phyloP scores from a whole-genome alignment of 2,329 filamentous ascomycete genomes.

The Aspergillus calidoustus region DNA sequence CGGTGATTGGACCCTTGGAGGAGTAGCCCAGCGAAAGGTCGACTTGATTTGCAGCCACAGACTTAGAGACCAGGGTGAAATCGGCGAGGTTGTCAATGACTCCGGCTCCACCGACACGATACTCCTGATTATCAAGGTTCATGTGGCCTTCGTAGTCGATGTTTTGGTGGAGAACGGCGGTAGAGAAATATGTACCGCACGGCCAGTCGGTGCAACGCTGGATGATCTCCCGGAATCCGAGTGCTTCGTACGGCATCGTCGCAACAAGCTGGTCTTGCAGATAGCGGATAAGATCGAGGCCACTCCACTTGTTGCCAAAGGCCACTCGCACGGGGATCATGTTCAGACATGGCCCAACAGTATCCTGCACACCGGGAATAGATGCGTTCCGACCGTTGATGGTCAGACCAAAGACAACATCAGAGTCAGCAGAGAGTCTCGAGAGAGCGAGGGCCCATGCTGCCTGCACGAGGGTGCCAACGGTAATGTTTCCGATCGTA shows the following conservation, averaged over 20 bases:
- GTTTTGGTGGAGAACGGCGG: constrained; percentile 46
- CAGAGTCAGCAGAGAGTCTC: constrained; percentile 53
- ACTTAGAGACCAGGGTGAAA: constrained; percentile 44
- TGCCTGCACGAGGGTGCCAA: constrained; percentile 56
- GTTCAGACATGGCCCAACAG: constrained; percentile 34
- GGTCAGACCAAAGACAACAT: constrained; percentile 62
- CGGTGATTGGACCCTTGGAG: constrained; percentile 38
- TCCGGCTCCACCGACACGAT: constrained; percentile 44
- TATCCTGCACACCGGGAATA: constrained; percentile 39
- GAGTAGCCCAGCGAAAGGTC: constrained; percentile 45
- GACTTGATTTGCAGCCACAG: constrained; percentile 32
- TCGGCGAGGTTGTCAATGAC: constrained; percentile 47
- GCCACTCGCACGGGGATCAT: constrained; percentile 31
- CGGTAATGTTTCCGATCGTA: constrained; percentile 24
- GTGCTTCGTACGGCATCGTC: constrained; percentile 55
- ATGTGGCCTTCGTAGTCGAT: constrained; percentile 41
- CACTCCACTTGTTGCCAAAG: constrained; percentile 27
- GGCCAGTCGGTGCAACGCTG: constrained; percentile 61
- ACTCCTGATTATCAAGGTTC: constrained; percentile 43
- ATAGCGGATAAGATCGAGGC: constrained; percentile 53
- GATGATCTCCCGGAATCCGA: constrained; percentile 58
- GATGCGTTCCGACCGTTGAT: constrained; percentile 53
- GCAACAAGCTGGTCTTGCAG: constrained; percentile 57
- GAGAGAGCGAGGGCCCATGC: constrained; percentile 63
- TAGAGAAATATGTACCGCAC: constrained; percentile 54